Percentiles rank a stretch among this genome's conserved stretches.
Conservation (phyloP, 129 eudicot species). For the Kitagawia praeruptora region DNA sequence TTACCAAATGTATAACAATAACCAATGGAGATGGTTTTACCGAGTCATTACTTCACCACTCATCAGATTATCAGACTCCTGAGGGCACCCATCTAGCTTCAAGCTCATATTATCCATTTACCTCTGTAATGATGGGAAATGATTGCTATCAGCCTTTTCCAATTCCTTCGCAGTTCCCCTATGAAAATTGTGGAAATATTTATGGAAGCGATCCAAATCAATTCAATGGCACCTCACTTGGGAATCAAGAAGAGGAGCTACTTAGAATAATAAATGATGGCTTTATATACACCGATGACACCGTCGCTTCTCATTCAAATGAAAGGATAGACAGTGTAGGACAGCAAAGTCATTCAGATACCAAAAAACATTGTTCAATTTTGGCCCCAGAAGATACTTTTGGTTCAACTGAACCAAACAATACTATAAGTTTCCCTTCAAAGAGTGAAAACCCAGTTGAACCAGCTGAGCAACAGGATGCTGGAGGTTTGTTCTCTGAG, state of each 20-base stretch:
- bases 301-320: conserved; percentile 24
- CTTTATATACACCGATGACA: conserved; percentile 17
- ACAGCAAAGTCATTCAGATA: conserved; percentile 15
- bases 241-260: conserved; percentile 25
- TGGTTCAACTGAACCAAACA: conserved; percentile 21
- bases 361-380: conserved; percentile 23
- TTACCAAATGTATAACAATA: conserved; percentile 21
- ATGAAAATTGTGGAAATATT: conserved; percentile 14
- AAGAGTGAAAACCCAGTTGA: conserved; percentile 22
- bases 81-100: conserved; percentile 25
- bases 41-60: conserved; percentile 26
- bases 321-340: conserved; percentile 18
- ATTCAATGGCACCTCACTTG: conserved; percentile 21
- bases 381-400: conserved; percentile 41
- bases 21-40: conserved; percentile 25
- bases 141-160: conserved; percentile 29
- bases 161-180: conserved; percentile 24
- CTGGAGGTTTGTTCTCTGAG: conserved; percentile 53
- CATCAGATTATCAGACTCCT: conserved; percentile 31
- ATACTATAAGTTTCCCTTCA: conserved; percentile 18
- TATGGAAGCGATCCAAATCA: conserved; percentile 23
- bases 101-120: conserved; percentile 34
- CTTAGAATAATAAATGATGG: conserved; percentile 20
- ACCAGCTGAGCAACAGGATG: conserved; percentile 26
- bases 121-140: conserved; percentile 35